Evolutionary conservation across 768 basidiomycete genomes (phyloP), one percentile per base, ranked within the genome.

Genomic region (Filobasidium floriforme): DNA sequence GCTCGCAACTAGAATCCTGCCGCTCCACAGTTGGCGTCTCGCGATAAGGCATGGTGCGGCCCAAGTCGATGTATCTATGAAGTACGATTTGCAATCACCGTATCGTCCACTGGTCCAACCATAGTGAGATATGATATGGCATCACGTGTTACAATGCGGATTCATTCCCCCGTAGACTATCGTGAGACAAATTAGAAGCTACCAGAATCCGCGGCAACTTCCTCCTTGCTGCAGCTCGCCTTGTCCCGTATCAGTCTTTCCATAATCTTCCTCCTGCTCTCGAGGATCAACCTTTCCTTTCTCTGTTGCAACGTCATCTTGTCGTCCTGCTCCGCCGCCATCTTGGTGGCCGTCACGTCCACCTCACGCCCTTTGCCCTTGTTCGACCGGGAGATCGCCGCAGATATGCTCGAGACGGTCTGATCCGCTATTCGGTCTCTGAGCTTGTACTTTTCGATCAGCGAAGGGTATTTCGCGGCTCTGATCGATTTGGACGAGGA

Each of bases 251-350:
- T n/a, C 18, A 57, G 54, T n/a, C 24, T 57, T n/a, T 57, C 65
- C 26, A 59, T 19, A 7, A 74, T 72, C 69, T 72, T 75, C 77
- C 71, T 65, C 57, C 77, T 75, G 18, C 76, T 76, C 61, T 76
- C 75, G 19, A 79, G 65, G 28, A 79, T 72, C 75, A 79, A 74
- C 62, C 67, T 59, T 70, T 77, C 77, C 64, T 79, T 79, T 65
- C 76, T 67, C 67, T 74, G 72, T 65, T 62, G 73, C 67, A 79
- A 62, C 11, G 68, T 72, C 54, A 63, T 59, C 68, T 76, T 75
- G 49, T 65, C 69, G 57, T 73, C 73, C 57, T 70, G 70, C 24
- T 71, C 76, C 77, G 75, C 77, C 49, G 74, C 73, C 19, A 62
- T 65, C 28, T 44, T 57, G 1, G 46, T 60, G 18, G 44, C 51